Percentiles rank a stretch among this genome's conserved stretches.
Conservation (phyloP, 2,329 filamentous ascomycete genomes). For the Zarea fungicola region DNA sequence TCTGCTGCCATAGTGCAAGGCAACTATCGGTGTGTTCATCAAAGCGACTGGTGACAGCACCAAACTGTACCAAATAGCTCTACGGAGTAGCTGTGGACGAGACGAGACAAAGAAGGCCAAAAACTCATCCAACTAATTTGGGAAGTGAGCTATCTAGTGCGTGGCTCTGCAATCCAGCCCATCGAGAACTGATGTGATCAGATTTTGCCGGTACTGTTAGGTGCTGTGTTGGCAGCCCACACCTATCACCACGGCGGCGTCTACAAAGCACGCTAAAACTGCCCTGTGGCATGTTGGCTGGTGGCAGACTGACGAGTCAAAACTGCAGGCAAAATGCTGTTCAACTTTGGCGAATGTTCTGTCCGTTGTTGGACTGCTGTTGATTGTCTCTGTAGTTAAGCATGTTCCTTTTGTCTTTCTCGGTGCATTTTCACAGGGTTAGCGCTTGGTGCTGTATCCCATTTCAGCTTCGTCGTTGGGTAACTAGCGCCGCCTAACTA, state of each 20-base stretch:
- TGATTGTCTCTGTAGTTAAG: background rate
- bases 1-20: background rate
- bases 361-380: background rate
- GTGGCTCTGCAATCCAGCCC: too few species aligned
- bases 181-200: too few species aligned
- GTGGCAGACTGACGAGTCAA: background rate
- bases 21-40: too few species aligned
- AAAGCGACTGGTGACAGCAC: too few species aligned
- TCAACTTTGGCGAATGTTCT: background rate
- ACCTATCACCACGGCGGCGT: conserved; percentile 6
- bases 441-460: too few species aligned
- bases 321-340: background rate
- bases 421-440: background rate
- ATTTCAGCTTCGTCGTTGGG: too few species aligned
- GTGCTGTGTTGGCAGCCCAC: conserved; percentile 6
- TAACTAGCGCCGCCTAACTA: too few species aligned
- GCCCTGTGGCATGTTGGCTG: conserved; percentile 8
- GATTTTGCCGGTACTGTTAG: background rate
- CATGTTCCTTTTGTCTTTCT: background rate
- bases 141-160: background rate
- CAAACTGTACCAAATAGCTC: too few species aligned
- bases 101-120: background rate
- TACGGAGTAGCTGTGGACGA: too few species aligned
- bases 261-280: conserved; percentile 1
- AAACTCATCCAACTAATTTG: background rate